Evolutionary conservation across 1,284 basidiomycete species (phyloP), one percentile per base, ranked within the genome.

Genomic region (Golubevia sp.): DNA sequence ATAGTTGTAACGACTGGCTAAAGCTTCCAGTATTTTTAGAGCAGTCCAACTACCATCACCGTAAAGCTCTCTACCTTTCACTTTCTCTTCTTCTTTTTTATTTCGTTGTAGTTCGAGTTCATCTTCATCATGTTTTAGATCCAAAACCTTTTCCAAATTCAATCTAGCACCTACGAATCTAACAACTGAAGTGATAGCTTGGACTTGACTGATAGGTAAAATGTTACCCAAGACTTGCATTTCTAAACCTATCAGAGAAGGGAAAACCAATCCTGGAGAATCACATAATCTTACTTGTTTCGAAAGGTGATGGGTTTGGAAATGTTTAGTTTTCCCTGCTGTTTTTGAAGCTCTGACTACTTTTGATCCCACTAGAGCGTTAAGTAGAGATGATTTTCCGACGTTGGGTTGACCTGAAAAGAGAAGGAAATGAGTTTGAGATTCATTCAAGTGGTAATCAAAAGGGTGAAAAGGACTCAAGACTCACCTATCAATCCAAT

Each of bases 321-420:
- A 64, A 2, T 74, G 71, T 58, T 82, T 82, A 1, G 79, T 82
- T 87, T 97, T 97, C 63, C 94, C 94, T 0, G 94, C 94, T 0
- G 92, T 96, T 67, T 90, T 90, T 2, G 92, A 94, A 2, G 94
- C 93, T 67, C 90, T 88, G 0, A 96, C 94, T 78, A 89, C 91
- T 57, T 87, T 88, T n/a, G 86, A 86, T 13, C 92, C 93, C 69
- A 97, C 91, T 2, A 97, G 85, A 0, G 94, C 94, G 78, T 97
- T 97, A 52, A 97, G 85, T 1, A 97, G 85, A 0, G 92, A 93
- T 0, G 92, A 93, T 81, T 97, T 97, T 26, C 94, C 94, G 34
- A 96, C 93, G 79, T 96, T 97, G 7, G 94, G 94, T 77, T 96
- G 93, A 8, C 92, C 91, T 92, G 11, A 11, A 3, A 26, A 4